Conservation (phyloP, 2,329 filamentous ascomycete species). For the Fusarium xyrophilum region DNA sequence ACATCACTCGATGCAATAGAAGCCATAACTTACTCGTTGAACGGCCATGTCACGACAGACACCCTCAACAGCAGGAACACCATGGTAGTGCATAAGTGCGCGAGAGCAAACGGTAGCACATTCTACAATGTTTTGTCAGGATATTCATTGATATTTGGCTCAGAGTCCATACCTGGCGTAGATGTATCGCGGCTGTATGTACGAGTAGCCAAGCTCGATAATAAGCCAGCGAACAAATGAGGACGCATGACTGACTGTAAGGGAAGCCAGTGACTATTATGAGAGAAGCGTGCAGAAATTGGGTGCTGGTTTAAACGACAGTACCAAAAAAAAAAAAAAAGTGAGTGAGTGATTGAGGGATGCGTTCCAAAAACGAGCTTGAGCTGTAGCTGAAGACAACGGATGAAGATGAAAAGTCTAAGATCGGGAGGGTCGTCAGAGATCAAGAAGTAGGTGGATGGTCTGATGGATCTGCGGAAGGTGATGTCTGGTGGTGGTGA, state of each 20-base stretch:
- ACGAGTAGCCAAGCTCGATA: slow-evolving; percentile 17
- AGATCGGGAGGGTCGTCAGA: not conserved
- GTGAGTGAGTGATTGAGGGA: slow-evolving; percentile 24
- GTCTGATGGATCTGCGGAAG: not conserved
- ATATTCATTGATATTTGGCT: not conserved
- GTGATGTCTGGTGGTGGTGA: not conserved
- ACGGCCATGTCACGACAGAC: slow-evolving; percentile 32
- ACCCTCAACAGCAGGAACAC: not conserved
- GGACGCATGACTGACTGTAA: slow-evolving; percentile 40
- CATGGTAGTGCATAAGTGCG: slow-evolving; percentile 15
- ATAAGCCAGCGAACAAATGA: slow-evolving; percentile 4
- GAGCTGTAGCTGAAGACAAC: slow-evolving; percentile 33
- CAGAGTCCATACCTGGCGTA: slow-evolving; percentile 18
- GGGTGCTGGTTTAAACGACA: slow-evolving; percentile 43
- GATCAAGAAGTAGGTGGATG: not conserved
- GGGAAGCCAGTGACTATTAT: slow-evolving; percentile 13
- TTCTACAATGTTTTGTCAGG: slow-evolving; percentile 15
- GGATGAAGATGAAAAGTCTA: slow-evolving; percentile 21
- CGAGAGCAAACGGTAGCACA: slow-evolving; percentile 32
- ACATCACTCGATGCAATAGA: not conserved
- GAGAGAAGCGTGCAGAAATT: slow-evolving; percentile 16
- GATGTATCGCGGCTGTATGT: not conserved
- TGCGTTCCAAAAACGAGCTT: slow-evolving; percentile 44
- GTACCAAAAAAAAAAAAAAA: slow-evolving; percentile 47
- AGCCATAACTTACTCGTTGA: slow-evolving; percentile 36